phyloP scores from a whole-genome alignment of 2,329 filamentous ascomycete genomes.

The Albifimbria verrucaria region DNA sequence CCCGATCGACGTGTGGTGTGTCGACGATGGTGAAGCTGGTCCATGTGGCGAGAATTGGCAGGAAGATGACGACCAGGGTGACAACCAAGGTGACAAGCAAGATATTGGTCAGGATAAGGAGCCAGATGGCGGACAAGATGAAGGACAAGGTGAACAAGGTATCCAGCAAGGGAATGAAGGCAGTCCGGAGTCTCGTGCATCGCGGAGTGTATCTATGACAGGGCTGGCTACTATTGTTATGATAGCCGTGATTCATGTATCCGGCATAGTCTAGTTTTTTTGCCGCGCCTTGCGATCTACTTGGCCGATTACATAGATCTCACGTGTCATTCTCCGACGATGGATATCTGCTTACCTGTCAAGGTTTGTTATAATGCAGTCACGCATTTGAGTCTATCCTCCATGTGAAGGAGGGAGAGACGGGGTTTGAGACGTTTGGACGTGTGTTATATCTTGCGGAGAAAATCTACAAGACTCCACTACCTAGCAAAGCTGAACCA shows the following conservation, averaged over 20 bases:
- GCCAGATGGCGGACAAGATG: background rate
- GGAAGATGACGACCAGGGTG: background rate
- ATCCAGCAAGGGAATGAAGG: background rate
- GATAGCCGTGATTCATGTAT: constrained; percentile 1
- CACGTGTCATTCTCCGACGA: background rate
- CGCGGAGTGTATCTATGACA: constrained; percentile 1
- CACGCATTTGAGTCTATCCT: background rate
- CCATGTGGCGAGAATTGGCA: constrained; percentile 1
- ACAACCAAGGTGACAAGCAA: background rate
- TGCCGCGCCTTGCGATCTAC: background rate
- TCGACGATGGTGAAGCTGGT: constrained; percentile 1
- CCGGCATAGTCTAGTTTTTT: constrained; percentile 1
- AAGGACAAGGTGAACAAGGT: background rate
- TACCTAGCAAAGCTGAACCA: background rate
- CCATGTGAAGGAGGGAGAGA: background rate
- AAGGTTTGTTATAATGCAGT: background rate
- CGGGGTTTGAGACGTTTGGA: background rate
- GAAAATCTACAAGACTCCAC: background rate
- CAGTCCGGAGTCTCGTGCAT: constrained; percentile 1
- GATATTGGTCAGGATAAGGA: background rate
- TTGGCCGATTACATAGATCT: constrained; percentile 1
- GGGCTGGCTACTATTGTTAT: background rate
- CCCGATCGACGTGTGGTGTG: constrained; percentile 1
- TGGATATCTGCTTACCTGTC: background rate
- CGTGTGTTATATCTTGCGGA: background rate